Conservation (phyloP, 2,329 filamentous ascomycete genomes). For the Ophiosphaerella korrae region DNA sequence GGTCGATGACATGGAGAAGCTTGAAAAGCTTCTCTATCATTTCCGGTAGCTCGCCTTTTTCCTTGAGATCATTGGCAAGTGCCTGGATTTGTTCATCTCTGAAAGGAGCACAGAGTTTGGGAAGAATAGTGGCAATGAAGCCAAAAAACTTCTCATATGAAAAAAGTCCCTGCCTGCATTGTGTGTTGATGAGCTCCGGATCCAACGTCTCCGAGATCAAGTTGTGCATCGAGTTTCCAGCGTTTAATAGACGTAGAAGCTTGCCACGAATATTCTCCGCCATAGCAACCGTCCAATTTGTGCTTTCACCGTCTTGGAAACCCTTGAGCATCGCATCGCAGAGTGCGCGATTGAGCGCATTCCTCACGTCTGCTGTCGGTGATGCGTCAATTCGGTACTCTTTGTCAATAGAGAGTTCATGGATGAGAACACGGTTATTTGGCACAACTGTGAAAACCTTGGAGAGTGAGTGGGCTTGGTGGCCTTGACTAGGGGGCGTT, state of each 20-base stretch:
- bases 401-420: slow-evolving; percentile 79
- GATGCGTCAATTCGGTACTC: slow-evolving; percentile 71
- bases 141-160: slow-evolving; percentile 81
- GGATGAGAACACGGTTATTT: slow-evolving; percentile 74
- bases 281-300: slow-evolving; percentile 71
- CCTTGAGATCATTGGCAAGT: slow-evolving; percentile 64
- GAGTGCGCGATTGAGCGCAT: slow-evolving; percentile 64
- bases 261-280: slow-evolving; percentile 73
- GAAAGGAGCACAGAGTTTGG: slow-evolving; percentile 79
- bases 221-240: slow-evolving; percentile 73
- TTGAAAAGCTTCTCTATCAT: slow-evolving; percentile 78
- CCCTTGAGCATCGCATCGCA: slow-evolving; percentile 66
- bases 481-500: slow-evolving; percentile 28
- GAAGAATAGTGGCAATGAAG: slow-evolving; percentile 75
- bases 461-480: slow-evolving; percentile 53
- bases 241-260: slow-evolving; percentile 72
- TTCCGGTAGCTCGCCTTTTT: slow-evolving; percentile 58
- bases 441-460: slow-evolving; percentile 67
- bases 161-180: slow-evolving; percentile 74
- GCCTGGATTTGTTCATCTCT: slow-evolving; percentile 77
- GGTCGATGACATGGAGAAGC: slow-evolving; percentile 74
- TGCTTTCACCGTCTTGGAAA: slow-evolving; percentile 68
- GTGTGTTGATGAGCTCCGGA: slow-evolving; percentile 69
- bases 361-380: slow-evolving; percentile 62
- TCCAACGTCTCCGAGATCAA: slow-evolving; percentile 78